These are phyloP conservation scores for Tolypocladium ovalisporum DNA, from an alignment of 2,329 filamentous ascomycete species.

Conservation along the genomic window DNA sequence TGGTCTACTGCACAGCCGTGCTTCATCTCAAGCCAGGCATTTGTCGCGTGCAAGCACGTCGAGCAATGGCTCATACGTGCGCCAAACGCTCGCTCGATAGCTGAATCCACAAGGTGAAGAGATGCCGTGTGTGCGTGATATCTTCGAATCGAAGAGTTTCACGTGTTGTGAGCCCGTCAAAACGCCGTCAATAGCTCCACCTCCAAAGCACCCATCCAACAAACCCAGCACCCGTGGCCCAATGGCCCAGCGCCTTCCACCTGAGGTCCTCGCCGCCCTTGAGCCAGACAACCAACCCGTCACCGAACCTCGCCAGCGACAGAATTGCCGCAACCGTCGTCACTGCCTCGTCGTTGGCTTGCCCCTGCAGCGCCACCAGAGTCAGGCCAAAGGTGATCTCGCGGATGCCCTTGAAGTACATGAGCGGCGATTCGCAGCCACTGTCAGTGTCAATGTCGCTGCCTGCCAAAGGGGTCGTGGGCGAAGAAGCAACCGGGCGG, in stretches of 20 bases:
- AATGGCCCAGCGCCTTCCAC: conserved; percentile 14
- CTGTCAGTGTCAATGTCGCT: background rate
- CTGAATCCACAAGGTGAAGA: background rate
- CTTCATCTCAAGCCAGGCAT: no score
- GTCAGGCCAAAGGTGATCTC: conserved; percentile 20
- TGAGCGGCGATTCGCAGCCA: conserved; percentile 16
- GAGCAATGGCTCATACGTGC: background rate
- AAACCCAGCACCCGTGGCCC: conserved; percentile 13
- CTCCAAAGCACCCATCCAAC: conserved; percentile 15
- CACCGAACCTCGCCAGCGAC: conserved; percentile 17
- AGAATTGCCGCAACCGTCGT: conserved; percentile 17
- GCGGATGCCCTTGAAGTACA: conserved; percentile 23
- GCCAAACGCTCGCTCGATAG: background rate
- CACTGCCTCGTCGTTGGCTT: conserved; percentile 16
- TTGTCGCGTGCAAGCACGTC: background rate
- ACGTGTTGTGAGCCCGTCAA: background rate
- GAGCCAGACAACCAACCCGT: conserved; percentile 21
- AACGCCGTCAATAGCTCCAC: conserved; percentile 2
- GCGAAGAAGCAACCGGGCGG: background rate
- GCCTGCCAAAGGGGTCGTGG: background rate
- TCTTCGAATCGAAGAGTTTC: background rate
- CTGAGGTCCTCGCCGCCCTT: conserved; percentile 13
- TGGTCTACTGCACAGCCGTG: no score
- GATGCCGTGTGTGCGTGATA: background rate
- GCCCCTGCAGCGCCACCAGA: conserved; percentile 16